Evolutionary conservation across 2,329 filamentous ascomycete species (phyloP).

Genomic region (Zymoseptoria ardabiliae): DNA sequence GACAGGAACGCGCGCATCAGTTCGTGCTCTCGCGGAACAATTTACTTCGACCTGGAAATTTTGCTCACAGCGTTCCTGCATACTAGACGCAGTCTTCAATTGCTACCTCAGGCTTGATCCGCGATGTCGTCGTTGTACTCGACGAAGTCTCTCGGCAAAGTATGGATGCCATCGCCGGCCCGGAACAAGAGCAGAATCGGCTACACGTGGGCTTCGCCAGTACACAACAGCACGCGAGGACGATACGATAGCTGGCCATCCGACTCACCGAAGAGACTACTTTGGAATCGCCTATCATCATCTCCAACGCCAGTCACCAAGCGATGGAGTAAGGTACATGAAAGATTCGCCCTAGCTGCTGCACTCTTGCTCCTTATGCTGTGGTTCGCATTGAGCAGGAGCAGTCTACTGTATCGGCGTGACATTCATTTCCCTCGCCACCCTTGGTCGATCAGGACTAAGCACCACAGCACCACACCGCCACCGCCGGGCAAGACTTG

Average conservation of each 20-base stretch:
- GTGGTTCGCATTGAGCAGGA: background rate
- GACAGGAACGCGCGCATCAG: background rate
- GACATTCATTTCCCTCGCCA: background rate
- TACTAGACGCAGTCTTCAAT: background rate
- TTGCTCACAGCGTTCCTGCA: background rate
- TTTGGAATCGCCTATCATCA: background rate
- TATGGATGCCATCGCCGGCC: background rate
- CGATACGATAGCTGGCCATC: background rate
- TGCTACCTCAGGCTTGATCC: background rate
- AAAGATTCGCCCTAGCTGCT: background rate
- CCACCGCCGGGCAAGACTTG: conserved; percentile 14
- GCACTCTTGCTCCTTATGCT: background rate
- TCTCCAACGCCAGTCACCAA: too few relatives aligned
- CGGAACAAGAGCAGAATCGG: background rate
- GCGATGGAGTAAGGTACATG: background rate
- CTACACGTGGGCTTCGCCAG: background rate
- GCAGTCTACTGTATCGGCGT: background rate
- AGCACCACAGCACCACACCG: background rate
- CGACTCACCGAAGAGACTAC: background rate
- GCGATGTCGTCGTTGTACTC: conserved; percentile 1
- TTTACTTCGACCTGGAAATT: background rate
- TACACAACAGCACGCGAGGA: background rate
- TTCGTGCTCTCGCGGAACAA: background rate
- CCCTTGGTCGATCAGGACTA: background rate
- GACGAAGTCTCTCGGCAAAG: conserved; percentile 1